Conservation (phyloP, 2,329 filamentous ascomycete species). For the Chlorencoelia australis region DNA sequence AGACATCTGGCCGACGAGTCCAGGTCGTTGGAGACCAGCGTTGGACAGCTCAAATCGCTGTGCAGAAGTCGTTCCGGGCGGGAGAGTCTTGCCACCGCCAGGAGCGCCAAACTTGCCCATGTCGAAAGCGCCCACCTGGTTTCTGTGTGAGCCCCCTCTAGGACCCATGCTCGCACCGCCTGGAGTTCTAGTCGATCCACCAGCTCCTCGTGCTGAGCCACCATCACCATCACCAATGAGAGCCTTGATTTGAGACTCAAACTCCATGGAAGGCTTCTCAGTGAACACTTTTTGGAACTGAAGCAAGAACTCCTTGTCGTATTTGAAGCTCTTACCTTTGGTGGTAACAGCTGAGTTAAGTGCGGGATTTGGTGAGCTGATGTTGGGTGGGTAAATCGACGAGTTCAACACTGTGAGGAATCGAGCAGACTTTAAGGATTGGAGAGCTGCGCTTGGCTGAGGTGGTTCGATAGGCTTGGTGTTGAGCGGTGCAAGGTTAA, state of each 20-base stretch:
- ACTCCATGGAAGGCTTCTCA: slow-evolving; percentile 90
- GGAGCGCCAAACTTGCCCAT: slow-evolving; percentile 63
- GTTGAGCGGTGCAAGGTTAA: slow-evolving; percentile 76
- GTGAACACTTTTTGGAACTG: slow-evolving; percentile 96
- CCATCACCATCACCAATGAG: slow-evolving; percentile 69
- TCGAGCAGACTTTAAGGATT: slow-evolving; percentile 83
- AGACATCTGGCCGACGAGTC: slow-evolving; percentile 45
- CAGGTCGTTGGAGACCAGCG: slow-evolving; percentile 39
- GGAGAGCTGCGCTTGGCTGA: slow-evolving; percentile 87
- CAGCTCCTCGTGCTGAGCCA: slow-evolving; percentile 49
- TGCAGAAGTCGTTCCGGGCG: slow-evolving; percentile 66
- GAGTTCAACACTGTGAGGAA: slow-evolving; percentile 74
- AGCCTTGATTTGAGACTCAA: slow-evolving; percentile 81
- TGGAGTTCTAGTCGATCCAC: slow-evolving; percentile 45
- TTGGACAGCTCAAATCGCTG: slow-evolving; percentile 62
- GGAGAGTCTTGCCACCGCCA: slow-evolving; percentile 49
- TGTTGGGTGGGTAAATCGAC: slow-evolving; percentile 71
- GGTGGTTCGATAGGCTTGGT: slow-evolving; percentile 81
- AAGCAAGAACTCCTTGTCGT: slow-evolving; percentile 88
- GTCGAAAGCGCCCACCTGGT: slow-evolving; percentile 39
- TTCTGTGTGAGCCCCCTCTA: slow-evolving; percentile 41
- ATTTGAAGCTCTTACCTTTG: slow-evolving; percentile 80
- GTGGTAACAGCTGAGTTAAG: slow-evolving; percentile 71
- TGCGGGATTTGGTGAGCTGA: slow-evolving; percentile 84
- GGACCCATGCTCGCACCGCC: slow-evolving; percentile 36